Conservation (phyloP, 2,329 filamentous ascomycete genomes). For the Tetracladium maxilliforme region DNA sequence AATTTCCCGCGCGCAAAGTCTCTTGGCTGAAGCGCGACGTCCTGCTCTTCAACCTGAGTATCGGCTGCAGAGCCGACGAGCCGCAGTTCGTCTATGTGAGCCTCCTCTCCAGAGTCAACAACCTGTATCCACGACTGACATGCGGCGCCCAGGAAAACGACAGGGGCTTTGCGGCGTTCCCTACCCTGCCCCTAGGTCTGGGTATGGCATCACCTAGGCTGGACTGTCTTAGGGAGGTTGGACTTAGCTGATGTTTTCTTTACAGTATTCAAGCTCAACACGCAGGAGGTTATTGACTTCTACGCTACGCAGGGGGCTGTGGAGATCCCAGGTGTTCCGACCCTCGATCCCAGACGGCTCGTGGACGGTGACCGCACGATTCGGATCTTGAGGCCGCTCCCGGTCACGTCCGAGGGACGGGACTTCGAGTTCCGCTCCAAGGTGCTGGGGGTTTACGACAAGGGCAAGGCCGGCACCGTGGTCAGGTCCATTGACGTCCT, state of each 20-base stretch:
- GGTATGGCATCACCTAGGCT: constrained; percentile 28
- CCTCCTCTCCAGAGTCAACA: constrained; percentile 3
- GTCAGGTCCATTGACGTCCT: constrained; percentile 67
- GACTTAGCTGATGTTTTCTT: not conserved
- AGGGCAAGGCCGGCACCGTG: constrained; percentile 71
- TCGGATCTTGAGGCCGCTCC: constrained; percentile 62
- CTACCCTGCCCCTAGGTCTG: constrained; percentile 73
- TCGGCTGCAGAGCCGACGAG: constrained; percentile 74
- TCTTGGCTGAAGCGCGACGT: constrained; percentile 81
- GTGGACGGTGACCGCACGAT: constrained; percentile 78
- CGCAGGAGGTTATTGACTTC: constrained; percentile 72
- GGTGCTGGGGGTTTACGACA: constrained; percentile 79
- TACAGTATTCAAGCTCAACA: constrained; percentile 59
- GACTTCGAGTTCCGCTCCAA: constrained; percentile 65
- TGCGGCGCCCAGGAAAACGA: not conserved
- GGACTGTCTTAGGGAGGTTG: not conserved
- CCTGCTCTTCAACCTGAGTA: constrained; percentile 79
- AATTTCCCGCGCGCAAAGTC: constrained; percentile 63
- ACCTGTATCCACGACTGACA: no score
- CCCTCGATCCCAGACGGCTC: constrained; percentile 58
- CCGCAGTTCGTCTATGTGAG: constrained; percentile 83
- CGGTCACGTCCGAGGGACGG: constrained; percentile 52
- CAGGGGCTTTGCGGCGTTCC: constrained; percentile 57
- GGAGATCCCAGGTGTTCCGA: constrained; percentile 62
- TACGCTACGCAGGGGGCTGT: constrained; percentile 53